Evolutionary conservation across 2,329 filamentous ascomycete genomes (phyloP), one percentile per base, ranked within the genome.

Genomic region (Ploettnerulaceae sp.): DNA sequence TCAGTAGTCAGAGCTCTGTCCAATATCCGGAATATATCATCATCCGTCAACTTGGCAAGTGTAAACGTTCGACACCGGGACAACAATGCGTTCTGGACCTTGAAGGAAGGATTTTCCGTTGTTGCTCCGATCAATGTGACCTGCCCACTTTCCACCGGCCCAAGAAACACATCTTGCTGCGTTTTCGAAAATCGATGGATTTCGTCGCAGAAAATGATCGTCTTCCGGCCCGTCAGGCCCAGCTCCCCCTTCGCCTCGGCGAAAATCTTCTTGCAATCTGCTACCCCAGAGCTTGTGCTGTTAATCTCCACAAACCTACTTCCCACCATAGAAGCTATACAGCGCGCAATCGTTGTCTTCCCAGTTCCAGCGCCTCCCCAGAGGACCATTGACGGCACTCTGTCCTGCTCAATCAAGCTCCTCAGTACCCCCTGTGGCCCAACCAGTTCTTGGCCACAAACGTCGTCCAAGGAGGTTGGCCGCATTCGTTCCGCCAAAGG

Each of bases 201-300:
- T 45, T 97, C 93, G 69, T 98, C 93, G 69, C 91, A 96, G 66
- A 98, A 98, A 54, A 98, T 81, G 54, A 98, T 95, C 0, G 93
- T 97, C 69, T 87, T 91, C 51, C 89, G 77, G 1, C 91, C 91
- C 0, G 89, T 94, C 41, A 97, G 71, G 1, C 74, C 71, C 36
- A 89, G 69, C 64, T 97, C 93, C 60, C 82, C 86, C 49, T 79
- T 81, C 0, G 93, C 90, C 56, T 96, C 89, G 17, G 74, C 71
- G 60, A 97, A 96, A 45, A 96, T 76, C 71, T 89, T 93, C 69
- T 96, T 95, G 74, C 86, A 90, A 65, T 97, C 91, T 18, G 77
- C 82, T 14, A 97, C 86, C 1, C 90, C 91, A 5, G 84, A 84
- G 57, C 81, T 89, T 2, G 91, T 96, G 52, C 89, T 91, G 67